Base-by-base conservation (phyloP, 176 grass and related monocot genomes). In the Secale cereale region DNA sequence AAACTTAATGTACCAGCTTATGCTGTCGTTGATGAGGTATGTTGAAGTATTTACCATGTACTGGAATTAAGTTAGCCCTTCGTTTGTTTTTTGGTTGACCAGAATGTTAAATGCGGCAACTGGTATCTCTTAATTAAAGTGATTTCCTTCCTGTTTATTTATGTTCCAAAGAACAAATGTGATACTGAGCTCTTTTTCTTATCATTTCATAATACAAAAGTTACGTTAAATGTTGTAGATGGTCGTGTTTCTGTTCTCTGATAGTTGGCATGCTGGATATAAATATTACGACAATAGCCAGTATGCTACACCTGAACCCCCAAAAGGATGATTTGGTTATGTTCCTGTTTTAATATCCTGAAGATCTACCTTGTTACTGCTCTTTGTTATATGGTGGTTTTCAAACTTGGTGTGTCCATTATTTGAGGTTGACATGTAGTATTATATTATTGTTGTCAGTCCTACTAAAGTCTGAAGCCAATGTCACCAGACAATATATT, bases 21-120 rank as follows among this genome's bases (percentile, higher is more conserved):
- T 94, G 95, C 93, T 83, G 91, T 91, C 11, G 89, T 98, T 74
- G 81, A 98, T 71, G 95, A 98, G 93, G 95, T 98, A 83, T 28
- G 62, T 17, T 88, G 27, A 74, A 81, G 63, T 81, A 50, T 66
- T 26, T 84, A 39, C 28, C 39, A 50, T 70, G 39, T 39, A 25
- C 31, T 14, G 0, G 61, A 29, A 59, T 77, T 85, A 69, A 33
- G 36, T 57, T 82, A 61, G 8, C 59, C 61, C 22, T 87, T 87
- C 17, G 15, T 41, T 14, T 83, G 27, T 8, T 43, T 80, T 78
- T 72, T 86, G 5, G 43, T 78, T 81, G 17, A 84, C 70, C 70
- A 82, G 4, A 82, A 76, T n/a, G 0, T 81, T 25, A 13, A 28
- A 41, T n/a, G 29, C 5, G 7, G 13, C 28, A 76, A 54, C 16